Percentiles rank a stretch among this genome's conserved stretches.
These are phyloP conservation scores for Hawksworthiomyces lignivorus DNA, from an alignment of 2,329 filamentous ascomycete species.

Conservation along the genomic window DNA sequence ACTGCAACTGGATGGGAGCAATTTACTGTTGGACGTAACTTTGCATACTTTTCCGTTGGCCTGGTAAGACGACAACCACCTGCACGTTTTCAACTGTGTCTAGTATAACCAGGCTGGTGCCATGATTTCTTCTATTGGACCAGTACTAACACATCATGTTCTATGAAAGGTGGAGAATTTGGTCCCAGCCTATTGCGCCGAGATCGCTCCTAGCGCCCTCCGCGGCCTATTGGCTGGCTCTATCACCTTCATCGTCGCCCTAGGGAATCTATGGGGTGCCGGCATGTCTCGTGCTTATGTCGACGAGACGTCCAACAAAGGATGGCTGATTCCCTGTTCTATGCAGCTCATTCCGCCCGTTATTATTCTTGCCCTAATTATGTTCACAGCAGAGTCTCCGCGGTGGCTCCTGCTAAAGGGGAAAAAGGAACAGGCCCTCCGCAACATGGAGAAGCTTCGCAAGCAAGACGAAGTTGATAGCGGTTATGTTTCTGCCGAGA, in stretches of 20 bases:
- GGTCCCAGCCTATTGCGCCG: slow-evolving; percentile 8
- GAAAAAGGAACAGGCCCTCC: slow-evolving; percentile 5
- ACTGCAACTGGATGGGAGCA: slow-evolving; percentile 6
- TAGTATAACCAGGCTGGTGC: too few relatives aligned
- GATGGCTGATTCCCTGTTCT: slow-evolving; percentile 27
- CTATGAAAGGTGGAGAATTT: slow-evolving; percentile 2
- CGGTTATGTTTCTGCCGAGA: slow-evolving; percentile 6
- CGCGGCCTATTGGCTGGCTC: slow-evolving; percentile 7
- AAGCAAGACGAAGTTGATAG: slow-evolving; percentile 29
- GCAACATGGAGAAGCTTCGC: slow-evolving; percentile 20
- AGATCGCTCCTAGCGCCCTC: slow-evolving; percentile 4
- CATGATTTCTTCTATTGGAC: too few relatives aligned
- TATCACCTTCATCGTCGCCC: slow-evolving; percentile 6
- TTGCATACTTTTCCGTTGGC: slow-evolving; percentile 19
- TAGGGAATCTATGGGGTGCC: slow-evolving; percentile 9
- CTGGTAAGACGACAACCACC: neutral
- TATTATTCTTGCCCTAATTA: slow-evolving; percentile 19
- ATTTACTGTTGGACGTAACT: slow-evolving; percentile 16
- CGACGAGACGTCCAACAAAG: slow-evolving; percentile 19
- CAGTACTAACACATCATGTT: too few relatives aligned
- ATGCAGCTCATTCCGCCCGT: slow-evolving; percentile 28
- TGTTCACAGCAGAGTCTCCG: slow-evolving; percentile 11
- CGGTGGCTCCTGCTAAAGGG: slow-evolving; percentile 16
- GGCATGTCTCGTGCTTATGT: slow-evolving; percentile 17
- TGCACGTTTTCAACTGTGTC: too few relatives aligned